Conservation (phyloP, 75 land plant genomes). For the Pinus albicaulis region DNA sequence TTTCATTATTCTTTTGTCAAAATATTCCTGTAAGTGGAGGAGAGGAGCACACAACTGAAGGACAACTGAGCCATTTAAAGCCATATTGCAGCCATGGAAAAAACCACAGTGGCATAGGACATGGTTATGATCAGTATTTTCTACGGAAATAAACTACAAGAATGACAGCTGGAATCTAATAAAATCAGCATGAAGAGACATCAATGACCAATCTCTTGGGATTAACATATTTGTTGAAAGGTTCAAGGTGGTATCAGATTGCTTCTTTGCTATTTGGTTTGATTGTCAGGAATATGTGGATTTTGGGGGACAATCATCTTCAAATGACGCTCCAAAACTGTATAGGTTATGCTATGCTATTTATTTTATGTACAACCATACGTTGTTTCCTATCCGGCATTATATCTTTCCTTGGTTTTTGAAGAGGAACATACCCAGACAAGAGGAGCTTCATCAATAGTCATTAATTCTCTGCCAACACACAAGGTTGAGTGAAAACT, state of each 20-base stretch:
- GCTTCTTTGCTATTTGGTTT: conserved; percentile 96
- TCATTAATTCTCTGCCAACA: conserved; percentile 69
- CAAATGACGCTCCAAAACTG: conserved; percentile 93
- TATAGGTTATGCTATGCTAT: conserved; percentile 96
- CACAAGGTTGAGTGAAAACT: conserved; percentile 71
- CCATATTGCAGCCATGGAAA: too few species aligned
- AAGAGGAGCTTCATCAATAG: conserved; percentile 74
- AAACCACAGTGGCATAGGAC: too few species aligned
- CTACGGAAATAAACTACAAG: too few species aligned
- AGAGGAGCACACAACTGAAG: too few species aligned
- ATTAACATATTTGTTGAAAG: conserved; percentile 50
- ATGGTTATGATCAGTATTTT: too few species aligned
- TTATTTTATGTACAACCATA: conserved; percentile 80
- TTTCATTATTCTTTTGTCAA: too few species aligned
- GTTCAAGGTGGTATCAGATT: conserved; percentile 84
- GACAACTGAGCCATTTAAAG: too few species aligned
- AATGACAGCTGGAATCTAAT: too few species aligned
- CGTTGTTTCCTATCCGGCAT: conserved; percentile 95
- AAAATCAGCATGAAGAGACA: too few species aligned
- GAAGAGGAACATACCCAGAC: conserved; percentile 62
- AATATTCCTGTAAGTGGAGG: too few species aligned
- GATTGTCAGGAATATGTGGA: conserved; percentile 94
- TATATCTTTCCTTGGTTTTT: conserved; percentile 69
- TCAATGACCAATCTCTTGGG: conserved; percentile 14
- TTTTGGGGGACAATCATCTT: conserved; percentile 92